phyloP scores from a whole-genome alignment of 495 filamentous ascomycete species.

The Neurospora tetraspora region DNA sequence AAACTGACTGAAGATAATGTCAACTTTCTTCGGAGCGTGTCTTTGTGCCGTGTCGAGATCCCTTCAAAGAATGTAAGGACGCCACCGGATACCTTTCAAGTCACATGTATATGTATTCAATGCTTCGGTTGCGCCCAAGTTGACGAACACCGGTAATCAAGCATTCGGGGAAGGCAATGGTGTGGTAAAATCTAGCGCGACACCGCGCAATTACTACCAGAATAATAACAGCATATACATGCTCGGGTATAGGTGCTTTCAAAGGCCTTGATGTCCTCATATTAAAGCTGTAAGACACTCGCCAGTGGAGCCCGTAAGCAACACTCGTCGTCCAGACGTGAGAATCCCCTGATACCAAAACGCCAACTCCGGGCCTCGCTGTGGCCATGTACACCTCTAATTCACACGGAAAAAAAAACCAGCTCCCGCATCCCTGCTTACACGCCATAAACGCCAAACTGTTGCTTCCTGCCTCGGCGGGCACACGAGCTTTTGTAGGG shows the following conservation, averaged over 20 bases:
- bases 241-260: not conserved
- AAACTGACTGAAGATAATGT: not conserved
- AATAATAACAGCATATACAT: not conserved
- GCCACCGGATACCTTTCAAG: not conserved
- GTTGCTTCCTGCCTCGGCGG: not conserved
- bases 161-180: not conserved
- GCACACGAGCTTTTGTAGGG: not conserved
- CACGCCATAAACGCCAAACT: not conserved
- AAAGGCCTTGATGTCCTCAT: not conserved
- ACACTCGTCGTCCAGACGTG: not conserved
- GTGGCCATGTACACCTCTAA: not conserved
- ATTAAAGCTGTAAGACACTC: not conserved
- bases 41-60: not conserved
- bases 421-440: not conserved
- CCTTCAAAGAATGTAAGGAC: not conserved
- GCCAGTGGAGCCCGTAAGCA: not conserved
- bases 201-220: not conserved
- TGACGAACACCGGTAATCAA: not conserved
- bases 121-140: not conserved
- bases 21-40: not conserved
- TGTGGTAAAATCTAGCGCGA: not conserved
- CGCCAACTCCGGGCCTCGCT: not conserved
- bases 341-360: not conserved
- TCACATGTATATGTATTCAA: not conserved
- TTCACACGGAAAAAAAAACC: not conserved